Evolutionary conservation across 768 basidiomycete genomes (phyloP).

Genomic region (Lenzites betulinus): DNA sequence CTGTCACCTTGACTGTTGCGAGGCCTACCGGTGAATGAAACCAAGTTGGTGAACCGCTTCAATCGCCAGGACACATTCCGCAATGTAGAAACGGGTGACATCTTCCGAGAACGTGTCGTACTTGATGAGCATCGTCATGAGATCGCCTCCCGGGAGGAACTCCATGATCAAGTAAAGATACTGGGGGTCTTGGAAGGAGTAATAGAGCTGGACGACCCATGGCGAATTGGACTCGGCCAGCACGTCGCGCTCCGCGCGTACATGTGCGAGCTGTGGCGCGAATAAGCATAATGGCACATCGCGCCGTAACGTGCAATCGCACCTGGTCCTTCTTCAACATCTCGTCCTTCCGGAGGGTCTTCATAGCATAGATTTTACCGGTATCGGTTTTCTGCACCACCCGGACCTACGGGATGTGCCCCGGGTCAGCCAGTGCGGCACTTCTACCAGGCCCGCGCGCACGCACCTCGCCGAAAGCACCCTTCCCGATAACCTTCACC

Average conservation of each 20-base stretch:
- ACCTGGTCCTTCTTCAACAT: constrained; percentile 99
- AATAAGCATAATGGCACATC: not conserved
- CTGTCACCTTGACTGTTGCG: not conserved
- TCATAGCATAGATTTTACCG: constrained; percentile 99
- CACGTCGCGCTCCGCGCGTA: constrained; percentile 96
- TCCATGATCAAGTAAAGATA: constrained; percentile 99
- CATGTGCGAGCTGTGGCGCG: constrained; percentile 85
- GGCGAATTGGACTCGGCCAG: constrained; percentile 92
- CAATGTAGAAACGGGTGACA: constrained; percentile 97
- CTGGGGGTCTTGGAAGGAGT: constrained; percentile 95
- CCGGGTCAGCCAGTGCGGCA: not conserved
- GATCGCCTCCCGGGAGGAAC: constrained; percentile 95
- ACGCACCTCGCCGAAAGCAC: constrained; percentile 94
- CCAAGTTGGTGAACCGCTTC: constrained; percentile 97
- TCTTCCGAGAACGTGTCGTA: constrained; percentile 99
- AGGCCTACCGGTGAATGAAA: constrained; percentile 91
- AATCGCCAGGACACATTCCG: constrained; percentile 97
- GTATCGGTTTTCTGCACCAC: constrained; percentile 97
- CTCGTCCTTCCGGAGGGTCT: constrained; percentile 93
- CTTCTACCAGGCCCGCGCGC: not conserved
- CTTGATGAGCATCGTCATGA: constrained; percentile 99
- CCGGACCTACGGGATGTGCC: constrained; percentile 57
- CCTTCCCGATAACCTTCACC: constrained; percentile 98
- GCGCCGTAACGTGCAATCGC: constrained; percentile 23
- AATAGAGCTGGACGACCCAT: constrained; percentile 97